Evolutionary conservation across 768 basidiomycete species (phyloP).

Genomic region (Tephrocybe sp.): DNA sequence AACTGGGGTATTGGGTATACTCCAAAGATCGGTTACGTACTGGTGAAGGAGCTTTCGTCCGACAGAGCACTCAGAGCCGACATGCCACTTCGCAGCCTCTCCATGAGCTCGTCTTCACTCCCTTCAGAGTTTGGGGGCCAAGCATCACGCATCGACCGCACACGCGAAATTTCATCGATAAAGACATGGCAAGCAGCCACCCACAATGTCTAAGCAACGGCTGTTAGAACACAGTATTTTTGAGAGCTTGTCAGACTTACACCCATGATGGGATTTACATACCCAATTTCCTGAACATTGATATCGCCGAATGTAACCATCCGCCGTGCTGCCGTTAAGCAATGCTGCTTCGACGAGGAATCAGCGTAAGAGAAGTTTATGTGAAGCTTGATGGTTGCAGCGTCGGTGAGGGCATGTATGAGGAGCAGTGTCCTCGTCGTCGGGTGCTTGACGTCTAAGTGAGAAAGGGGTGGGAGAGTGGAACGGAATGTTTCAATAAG

Average conservation of each 20-base stretch:
- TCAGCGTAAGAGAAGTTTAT: conserved; percentile 44
- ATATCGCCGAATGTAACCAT: conserved; percentile 40
- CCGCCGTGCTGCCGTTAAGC: conserved; percentile 42
- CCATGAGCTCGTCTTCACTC: conserved; percentile 43
- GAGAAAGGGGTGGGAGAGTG: conserved; percentile 32
- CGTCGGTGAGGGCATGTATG: conserved; percentile 47
- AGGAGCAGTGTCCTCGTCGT: conserved; percentile 38
- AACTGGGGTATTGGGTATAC: neutral
- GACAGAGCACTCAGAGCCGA: conserved; percentile 43
- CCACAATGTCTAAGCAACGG: conserved; percentile 42
- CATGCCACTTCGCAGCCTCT: conserved; percentile 38
- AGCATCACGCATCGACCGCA: conserved; percentile 31
- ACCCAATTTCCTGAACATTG: conserved; percentile 37
- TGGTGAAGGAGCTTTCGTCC: conserved; percentile 43
- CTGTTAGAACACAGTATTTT: conserved; percentile 8
- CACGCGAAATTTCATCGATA: conserved; percentile 44
- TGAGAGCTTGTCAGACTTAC: conserved; percentile 32
- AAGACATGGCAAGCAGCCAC: conserved; percentile 46
- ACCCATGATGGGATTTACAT: conserved; percentile 52
- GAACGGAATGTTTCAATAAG: conserved; percentile 43
- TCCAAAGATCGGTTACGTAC: conserved; percentile 31
- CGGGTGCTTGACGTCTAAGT: conserved; percentile 33
- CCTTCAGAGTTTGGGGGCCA: conserved; percentile 29
- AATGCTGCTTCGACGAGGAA: conserved; percentile 41
- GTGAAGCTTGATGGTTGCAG: conserved; percentile 54